Percentiles rank a stretch among this genome's conserved stretches.
Conservation (phyloP, 1,284 basidiomycete species). For the Boletus mariae region DNA sequence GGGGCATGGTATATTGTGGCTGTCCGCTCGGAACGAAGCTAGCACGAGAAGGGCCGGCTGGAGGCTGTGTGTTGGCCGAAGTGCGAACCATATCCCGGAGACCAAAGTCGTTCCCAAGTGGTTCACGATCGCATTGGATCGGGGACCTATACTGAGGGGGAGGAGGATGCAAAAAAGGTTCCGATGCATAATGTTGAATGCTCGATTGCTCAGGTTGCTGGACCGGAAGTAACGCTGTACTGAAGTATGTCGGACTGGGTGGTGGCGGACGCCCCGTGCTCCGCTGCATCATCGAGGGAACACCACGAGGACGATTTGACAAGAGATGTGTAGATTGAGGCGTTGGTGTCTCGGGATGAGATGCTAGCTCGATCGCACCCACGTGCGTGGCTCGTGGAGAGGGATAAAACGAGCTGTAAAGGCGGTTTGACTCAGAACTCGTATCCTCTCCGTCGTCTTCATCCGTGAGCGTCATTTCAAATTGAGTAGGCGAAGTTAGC, state of each 20-base stretch:
- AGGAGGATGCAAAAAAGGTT: neutral
- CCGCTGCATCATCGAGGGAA: neutral
- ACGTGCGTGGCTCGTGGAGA: constrained; percentile 6
- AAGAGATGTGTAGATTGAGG: constrained; percentile 4
- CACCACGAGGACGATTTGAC: neutral
- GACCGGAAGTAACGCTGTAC: neutral
- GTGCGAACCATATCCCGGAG: constrained; percentile 5
- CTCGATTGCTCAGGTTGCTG: neutral
- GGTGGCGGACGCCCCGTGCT: neutral
- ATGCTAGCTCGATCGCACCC: neutral
- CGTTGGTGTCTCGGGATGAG: neutral
- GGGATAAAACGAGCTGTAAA: constrained; percentile 7
- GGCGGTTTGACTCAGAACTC: constrained; percentile 14
- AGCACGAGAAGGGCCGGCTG: neutral
- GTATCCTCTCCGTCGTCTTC: constrained; percentile 23
- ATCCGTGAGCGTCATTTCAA: constrained; percentile 18
- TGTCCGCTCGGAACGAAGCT: constrained; percentile 3
- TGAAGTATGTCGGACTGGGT: constrained; percentile 1
- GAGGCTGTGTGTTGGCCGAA: constrained; percentile 1
- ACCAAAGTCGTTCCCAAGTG: neutral
- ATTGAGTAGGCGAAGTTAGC: constrained; percentile 28
- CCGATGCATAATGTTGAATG: neutral
- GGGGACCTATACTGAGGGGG: neutral
- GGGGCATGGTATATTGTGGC: neutral
- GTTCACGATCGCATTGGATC: neutral